phyloP scores from a whole-genome alignment of 495 filamentous ascomycete species.

The Neurospora sp. region DNA sequence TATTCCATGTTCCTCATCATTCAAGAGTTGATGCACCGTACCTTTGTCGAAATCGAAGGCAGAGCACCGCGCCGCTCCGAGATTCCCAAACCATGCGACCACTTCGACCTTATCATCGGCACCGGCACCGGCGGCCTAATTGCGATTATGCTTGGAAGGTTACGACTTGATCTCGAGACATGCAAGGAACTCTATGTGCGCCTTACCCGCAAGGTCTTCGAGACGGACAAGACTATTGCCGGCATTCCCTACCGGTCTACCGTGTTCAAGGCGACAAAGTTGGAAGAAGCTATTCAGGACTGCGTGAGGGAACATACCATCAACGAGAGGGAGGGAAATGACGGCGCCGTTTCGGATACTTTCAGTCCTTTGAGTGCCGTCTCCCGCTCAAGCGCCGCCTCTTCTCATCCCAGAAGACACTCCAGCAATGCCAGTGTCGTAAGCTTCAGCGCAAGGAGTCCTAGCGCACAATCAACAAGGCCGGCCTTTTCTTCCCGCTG shows the following conservation, averaged over 20 bases:
- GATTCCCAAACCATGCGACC: slow-evolving; percentile 94
- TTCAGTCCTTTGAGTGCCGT: slow-evolving; percentile 20
- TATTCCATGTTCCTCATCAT: slow-evolving; percentile 96
- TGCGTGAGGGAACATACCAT: slow-evolving; percentile 82
- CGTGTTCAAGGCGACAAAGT: slow-evolving; percentile 87
- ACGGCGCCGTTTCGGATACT: slow-evolving; percentile 25
- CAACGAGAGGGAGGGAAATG: slow-evolving; percentile 71
- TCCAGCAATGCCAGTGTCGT: slow-evolving; percentile 52
- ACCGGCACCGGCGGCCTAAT: slow-evolving; percentile 94
- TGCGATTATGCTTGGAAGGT: slow-evolving; percentile 87
- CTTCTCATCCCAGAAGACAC: slow-evolving; percentile 30
- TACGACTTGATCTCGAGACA: slow-evolving; percentile 86
- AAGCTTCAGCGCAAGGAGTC: slow-evolving; percentile 46
- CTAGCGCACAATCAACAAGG: slow-evolving; percentile 21
- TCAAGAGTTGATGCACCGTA: slow-evolving; percentile 91
- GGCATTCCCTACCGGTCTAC: slow-evolving; percentile 91
- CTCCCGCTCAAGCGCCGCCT: slow-evolving; percentile 29
- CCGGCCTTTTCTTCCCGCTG: slow-evolving; percentile 36
- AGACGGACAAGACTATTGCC: slow-evolving; percentile 94
- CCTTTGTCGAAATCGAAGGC: slow-evolving; percentile 77
- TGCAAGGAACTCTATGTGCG: slow-evolving; percentile 94
- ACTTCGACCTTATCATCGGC: slow-evolving; percentile 93
- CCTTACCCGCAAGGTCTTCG: slow-evolving; percentile 88
- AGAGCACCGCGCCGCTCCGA: slow-evolving; percentile 73
- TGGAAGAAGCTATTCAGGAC: slow-evolving; percentile 88